Base-by-base conservation (phyloP, 257 asterid species). In the Rehmannia glutinosa region DNA sequence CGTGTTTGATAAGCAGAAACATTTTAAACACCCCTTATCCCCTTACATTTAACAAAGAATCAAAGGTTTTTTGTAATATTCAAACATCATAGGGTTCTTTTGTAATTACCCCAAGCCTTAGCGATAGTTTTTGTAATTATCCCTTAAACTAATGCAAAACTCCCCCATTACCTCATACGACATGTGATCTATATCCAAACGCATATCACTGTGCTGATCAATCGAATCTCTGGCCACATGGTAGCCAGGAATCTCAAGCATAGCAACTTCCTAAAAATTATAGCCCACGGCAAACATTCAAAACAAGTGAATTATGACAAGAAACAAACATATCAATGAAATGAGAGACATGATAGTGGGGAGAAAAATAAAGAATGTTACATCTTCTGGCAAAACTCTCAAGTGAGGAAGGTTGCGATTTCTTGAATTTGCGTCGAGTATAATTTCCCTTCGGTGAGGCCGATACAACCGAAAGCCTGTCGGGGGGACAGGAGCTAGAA, bases 311-410 rank as follows among this genome's bases (percentile, higher is more conserved):
- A 32, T 6, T 17, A 49, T 8, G 10, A 19, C 33, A 32, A 32
- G 38, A 8, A 32, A 0, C 38, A 32, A 0, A 32, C 7, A 0
- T 32, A 32, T 32, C 38, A 32, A 32, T 32, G 38, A 30, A 30
- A 30, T 6, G 36, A 30, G 36, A 52, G n/a, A 21, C 16, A 25
- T 23, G 6, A 2, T 16, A 28, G 28, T 12, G 23, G 3, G 43
- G 13, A 33, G 57, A 62, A 41, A 36, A 50, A 25, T n/a, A 45
- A 36, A 62, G 63, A 24, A 19, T 12, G 52, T 76, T 89, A 83
- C 95, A 68, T 87, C 84, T 81, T 84, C 86, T 25, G 91, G 92
- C 69, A 87, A 69, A 75, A 83, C 71, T 83, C 94, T 82, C 77
- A 82, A 62, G 64, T 76, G 80, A 50, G 87, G 82, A 70, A 78